phyloP scores from a whole-genome alignment of 768 basidiomycete genomes.

The Boletus pseudo-olivaceus region DNA sequence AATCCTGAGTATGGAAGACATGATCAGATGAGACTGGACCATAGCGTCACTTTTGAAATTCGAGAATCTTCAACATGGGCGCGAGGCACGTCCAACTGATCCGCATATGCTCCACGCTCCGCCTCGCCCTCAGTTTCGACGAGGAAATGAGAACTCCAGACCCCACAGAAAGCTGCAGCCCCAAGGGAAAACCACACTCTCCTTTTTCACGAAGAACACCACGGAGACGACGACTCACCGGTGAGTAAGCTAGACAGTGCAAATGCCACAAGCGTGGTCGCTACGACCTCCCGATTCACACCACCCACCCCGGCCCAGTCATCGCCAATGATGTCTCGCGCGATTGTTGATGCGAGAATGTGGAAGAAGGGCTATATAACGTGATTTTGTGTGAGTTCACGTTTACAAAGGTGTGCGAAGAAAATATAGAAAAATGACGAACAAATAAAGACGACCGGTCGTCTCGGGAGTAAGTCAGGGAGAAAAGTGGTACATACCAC shows the following conservation, averaged over 20 bases:
- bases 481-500: slow-evolving; percentile 54
- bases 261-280: slow-evolving; percentile 89
- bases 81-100: background rate
- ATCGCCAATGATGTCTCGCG: slow-evolving; percentile 46
- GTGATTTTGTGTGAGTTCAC: background rate
- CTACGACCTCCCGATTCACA: slow-evolving; percentile 68
- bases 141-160: background rate
- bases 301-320: slow-evolving; percentile 43
- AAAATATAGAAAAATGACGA: background rate
- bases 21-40: slow-evolving; percentile 9
- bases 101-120: background rate
- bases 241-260: slow-evolving; percentile 86
- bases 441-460: background rate
- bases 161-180: background rate
- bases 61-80: background rate
- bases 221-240: slow-evolving; percentile 40
- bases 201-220: background rate
- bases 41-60: slow-evolving; percentile 12
- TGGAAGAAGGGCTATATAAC: slow-evolving; percentile 84
- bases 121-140: too few species aligned
- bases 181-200: background rate
- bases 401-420: background rate
- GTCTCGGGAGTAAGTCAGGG: background rate
- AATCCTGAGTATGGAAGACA: slow-evolving; percentile 30
- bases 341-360: slow-evolving; percentile 78